Conservation (phyloP, 257 asterid species). For the Solanum piurae region DNA sequence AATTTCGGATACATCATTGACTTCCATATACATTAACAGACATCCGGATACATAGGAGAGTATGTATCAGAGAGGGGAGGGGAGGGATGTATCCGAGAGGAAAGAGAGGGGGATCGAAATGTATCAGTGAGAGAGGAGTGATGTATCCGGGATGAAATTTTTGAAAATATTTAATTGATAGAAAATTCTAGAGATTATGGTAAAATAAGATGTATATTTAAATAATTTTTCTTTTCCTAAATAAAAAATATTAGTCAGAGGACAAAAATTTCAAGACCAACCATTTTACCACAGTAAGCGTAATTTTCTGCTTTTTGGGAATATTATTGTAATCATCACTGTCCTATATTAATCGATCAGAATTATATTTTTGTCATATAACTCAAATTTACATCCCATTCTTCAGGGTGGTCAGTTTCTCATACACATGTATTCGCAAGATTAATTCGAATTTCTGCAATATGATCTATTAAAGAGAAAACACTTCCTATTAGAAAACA, state of each 20-base stretch:
- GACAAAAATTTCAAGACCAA: neutral
- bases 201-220: too few relatives aligned
- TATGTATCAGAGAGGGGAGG: too few relatives aligned
- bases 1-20: accelerated
- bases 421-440: neutral
- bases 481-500: neutral
- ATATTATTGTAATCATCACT: neutral
- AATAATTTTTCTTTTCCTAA: too few relatives aligned
- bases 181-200: too few relatives aligned
- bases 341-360: neutral
- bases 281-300: neutral
- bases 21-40: too few relatives aligned
- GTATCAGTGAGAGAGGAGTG: neutral
- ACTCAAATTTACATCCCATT: neutral
- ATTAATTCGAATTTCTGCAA: neutral
- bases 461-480: neutral
- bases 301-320: neutral
- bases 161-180: too few relatives aligned
- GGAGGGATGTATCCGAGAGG: too few relatives aligned
- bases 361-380: neutral
- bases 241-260: too few relatives aligned
- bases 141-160: neutral
- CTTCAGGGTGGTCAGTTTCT: neutral
- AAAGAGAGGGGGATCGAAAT: too few relatives aligned
- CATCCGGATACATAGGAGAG: too few relatives aligned